Base-by-base conservation (phyloP, 805 yeast genomes). In the Tetrapisispora namnaoensis region DNA sequence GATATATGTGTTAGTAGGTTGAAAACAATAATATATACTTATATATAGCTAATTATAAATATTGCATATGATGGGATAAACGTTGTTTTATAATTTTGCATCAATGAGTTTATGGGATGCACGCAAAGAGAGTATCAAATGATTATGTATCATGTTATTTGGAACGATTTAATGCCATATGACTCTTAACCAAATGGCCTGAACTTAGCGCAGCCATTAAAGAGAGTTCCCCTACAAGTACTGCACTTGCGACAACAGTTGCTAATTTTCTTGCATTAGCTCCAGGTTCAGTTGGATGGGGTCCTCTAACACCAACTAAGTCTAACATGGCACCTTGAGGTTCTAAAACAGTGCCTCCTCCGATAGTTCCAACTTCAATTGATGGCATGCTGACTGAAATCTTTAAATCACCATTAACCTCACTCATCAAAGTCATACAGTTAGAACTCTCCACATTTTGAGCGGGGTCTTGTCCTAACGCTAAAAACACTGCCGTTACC, bases 381-480 rank as follows among this genome's bases (percentile, higher is more conserved):
- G 95, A 87, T 30, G 99, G 99, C 99, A 93, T 93, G 4, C 97
- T 86, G 16, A 93, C 99, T 1, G 96, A 86, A 36, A 93, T 84
- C 56, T 80, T 83, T 61, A 93, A 76, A 61, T 87, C 86, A 11
- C 96, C 99, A 42, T 76, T 73, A 44, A 75, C 74, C 64, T 85
- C 87, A 61, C 83, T 82, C 95, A 93, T 90, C 56, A 93, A 74
- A 1, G 99, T 93, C 51, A 93, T 91, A 82, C 99, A 93, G 70
- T 90, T 91, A 28, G 97, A 88, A 51, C 95, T 83, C 71, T 91
- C 99, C 46, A 93, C 97, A 62, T 93, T 93, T 71, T 93, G 99
- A 1, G 99, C 99, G 14, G 99, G 99, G 69, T 93, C 99, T 73
- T 93, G 99, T 49, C 99, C 99, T 51, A 95, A 79, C 4, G 99